These are phyloP conservation scores for Solanum dulcamara DNA, from an alignment of 257 asterid species.

Conservation along the genomic window DNA sequence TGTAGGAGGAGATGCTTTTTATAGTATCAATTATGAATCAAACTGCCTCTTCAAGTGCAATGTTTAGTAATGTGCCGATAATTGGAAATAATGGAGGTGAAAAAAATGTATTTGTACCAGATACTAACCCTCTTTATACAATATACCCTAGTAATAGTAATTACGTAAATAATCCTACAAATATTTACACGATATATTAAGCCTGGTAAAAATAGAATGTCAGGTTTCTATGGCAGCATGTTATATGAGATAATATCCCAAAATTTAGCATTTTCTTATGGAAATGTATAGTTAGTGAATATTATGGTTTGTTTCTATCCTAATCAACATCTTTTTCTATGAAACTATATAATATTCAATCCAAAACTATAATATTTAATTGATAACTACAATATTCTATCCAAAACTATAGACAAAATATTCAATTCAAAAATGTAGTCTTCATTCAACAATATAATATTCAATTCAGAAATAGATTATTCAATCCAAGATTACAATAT, in stretches of 20 bases:
- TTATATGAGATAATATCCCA: background rate
- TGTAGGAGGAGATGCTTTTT: background rate
- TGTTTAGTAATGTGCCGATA: background rate
- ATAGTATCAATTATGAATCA: background rate
- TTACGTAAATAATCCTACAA: background rate
- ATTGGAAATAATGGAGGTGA: background rate
- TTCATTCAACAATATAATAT: too few relatives aligned
- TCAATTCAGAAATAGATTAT: background rate
- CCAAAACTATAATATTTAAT: too few relatives aligned
- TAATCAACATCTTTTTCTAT: background rate
- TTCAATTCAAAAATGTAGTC: background rate
- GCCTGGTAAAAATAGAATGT: background rate
- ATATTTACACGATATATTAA: background rate
- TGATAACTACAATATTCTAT: background rate
- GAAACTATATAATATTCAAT: background rate
- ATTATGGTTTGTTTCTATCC: background rate
- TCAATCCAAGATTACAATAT: background rate
- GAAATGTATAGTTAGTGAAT: background rate
- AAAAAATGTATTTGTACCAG: background rate
- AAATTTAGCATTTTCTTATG: background rate
- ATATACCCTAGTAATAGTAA: background rate
- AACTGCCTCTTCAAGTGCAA: background rate
- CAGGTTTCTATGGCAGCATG: background rate
- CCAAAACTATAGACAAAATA: too few relatives aligned
- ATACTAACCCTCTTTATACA: background rate